A percentile compares a stretch with the other conserved stretches of the same genome.
These are phyloP conservation scores for Bryum argenteum DNA, from an alignment of 225 moss, liverwort and hornwort species.

Conservation along the genomic window DNA sequence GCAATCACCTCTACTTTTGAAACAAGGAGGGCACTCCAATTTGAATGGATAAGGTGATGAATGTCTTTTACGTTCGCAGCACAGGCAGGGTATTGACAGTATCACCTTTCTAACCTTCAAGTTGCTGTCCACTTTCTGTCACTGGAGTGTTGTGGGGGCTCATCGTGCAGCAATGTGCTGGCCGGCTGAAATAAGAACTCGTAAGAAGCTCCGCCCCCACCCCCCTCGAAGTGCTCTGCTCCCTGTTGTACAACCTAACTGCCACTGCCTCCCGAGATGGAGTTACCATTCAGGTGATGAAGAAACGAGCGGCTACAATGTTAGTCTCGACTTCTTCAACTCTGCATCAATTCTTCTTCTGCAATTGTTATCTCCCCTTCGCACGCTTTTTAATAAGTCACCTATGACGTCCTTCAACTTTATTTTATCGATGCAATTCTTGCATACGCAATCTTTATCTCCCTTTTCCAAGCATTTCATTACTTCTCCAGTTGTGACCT, in stretches of 20 bases:
- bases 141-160: not conserved
- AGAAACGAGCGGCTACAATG: not conserved
- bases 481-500: too few relatives aligned
- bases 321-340: accelerated
- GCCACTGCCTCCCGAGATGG: slow-evolving; percentile 1
- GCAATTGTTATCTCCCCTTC: not conserved
- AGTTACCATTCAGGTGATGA: slow-evolving; percentile 3
- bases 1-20: not conserved
- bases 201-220: not conserved
- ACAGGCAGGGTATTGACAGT: not conserved
- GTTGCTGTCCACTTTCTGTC: not conserved
- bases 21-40: not conserved
- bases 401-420: slow-evolving; percentile 4
- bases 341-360: not conserved
- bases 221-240: not conserved
- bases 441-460: too few relatives aligned
- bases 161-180: slow-evolving; percentile 23
- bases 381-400: slow-evolving; percentile 25
- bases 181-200: not conserved
- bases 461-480: too few relatives aligned
- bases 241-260: slow-evolving; percentile 10
- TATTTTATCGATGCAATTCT: too few relatives aligned
- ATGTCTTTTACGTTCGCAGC: too few relatives aligned
- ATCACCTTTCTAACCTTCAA: slow-evolving; percentile 16
- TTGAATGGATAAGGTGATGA: too few relatives aligned